phyloP scores from a whole-genome alignment of 352 stramenopile genomes.

The Peronospora destructor region DNA sequence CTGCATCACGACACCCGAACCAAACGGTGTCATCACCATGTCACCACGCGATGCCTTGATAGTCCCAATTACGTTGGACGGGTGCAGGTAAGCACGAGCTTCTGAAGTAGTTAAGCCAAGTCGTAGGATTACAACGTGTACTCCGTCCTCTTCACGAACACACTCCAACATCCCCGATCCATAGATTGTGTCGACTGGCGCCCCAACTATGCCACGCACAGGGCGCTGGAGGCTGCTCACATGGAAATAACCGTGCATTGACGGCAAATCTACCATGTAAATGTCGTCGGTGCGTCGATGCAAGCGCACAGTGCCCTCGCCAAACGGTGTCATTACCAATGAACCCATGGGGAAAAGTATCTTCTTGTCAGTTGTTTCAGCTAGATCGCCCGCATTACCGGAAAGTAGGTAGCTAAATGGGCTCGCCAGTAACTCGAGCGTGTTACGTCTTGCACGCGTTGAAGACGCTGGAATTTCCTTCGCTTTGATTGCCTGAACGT shows the following conservation, averaged over 20 bases:
- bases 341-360: conserved; percentile 39
- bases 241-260: conserved; percentile 46
- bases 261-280: conserved; percentile 47
- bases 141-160: conserved; percentile 52
- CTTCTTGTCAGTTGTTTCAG: conserved; percentile 8
- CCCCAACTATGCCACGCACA: conserved; percentile 49
- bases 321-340: conserved; percentile 60
- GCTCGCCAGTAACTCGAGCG: conserved; percentile 60
- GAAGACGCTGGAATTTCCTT: conserved; percentile 29
- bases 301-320: conserved; percentile 44
- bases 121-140: conserved; percentile 65
- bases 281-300: conserved; percentile 45
- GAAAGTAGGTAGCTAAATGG: conserved; percentile 58
- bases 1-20: conserved; percentile 58
- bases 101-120: conserved; percentile 43
- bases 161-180: conserved; percentile 58
- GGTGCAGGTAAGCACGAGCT: conserved; percentile 60
- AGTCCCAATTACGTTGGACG: conserved; percentile 36
- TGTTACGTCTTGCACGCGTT: conserved; percentile 46
- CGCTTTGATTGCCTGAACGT: conserved; percentile 35
- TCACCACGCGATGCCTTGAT: conserved; percentile 72
- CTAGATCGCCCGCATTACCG: conserved; percentile 1
- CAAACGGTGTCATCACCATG: conserved; percentile 72
- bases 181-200: conserved; percentile 59
- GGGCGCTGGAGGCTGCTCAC: conserved; percentile 26